Base-by-base conservation (phyloP, 176 grass and related monocot species). In the Coix lacrymajobi region DNA sequence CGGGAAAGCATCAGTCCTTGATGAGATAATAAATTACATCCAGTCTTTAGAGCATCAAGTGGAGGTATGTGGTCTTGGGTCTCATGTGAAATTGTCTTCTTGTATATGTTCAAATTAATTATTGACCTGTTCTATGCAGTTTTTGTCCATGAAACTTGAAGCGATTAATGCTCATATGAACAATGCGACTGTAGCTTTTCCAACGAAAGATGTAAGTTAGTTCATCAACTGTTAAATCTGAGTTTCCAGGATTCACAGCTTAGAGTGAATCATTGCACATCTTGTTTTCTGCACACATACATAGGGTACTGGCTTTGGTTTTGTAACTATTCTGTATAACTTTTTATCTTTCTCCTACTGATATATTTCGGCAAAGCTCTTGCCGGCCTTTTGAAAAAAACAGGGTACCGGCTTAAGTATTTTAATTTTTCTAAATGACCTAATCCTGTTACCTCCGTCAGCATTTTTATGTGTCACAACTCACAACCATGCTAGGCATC, bases 21-120 rank as follows among this genome's bases (percentile, higher is more conserved):
- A 95, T 90, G 93, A 95, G 88, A 95, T 95, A 78, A 95, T 95
- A 83, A 95, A 95, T 79, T 95, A 95, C 72, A 95, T 92, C 46
- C 93, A 95, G 71, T 80, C 93, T 81, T 80, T 95, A 76, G 87
- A 95, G 58, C 75, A 74, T 62, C 93, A 95, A 89, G 87, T 95
- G 69, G 93, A 95, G 87, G 93, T 95, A 88, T 80, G 39, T 31
- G 36, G 37, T 80, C 75, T 73, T 38, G 8, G 1, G 14, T 25
- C 37, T 69, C 38, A 32, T 83, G 34, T 69, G 26, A 37, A 46
- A 46, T 76, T 73, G 57, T 33, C 79, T 74, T 33, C 5, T 19
- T 6, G 38, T 60, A 12, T 71, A 14, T 79, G 11, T 33, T 71
- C 0, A 28, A 62, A 16, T 29, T 37, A 16, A 66, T 79, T 38